A percentile compares a stretch with the other conserved stretches of the same genome.
Conservation (phyloP, 352 stramenopile genomes). For the Blastocystis sp. region DNA sequence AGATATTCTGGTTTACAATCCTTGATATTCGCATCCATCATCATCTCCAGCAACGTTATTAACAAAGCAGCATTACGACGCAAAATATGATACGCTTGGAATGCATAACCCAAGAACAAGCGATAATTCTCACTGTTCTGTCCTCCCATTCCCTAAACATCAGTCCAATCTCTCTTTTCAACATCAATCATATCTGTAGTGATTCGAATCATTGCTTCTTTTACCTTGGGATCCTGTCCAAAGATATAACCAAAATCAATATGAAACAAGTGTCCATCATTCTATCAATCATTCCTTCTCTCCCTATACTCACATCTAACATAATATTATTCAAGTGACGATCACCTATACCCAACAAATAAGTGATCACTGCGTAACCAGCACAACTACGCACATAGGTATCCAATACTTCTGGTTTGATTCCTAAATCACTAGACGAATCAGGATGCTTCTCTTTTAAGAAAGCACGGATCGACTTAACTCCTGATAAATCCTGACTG, state of each 20-base stretch:
- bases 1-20: conserved; percentile 73
- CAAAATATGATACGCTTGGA: conserved; percentile 81
- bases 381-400: conserved; percentile 93
- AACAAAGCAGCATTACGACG: conserved; percentile 93
- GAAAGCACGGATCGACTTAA: conserved; percentile 50
- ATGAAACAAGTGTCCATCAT: conserved; percentile 90
- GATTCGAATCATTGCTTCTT: conserved; percentile 93
- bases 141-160: conserved; percentile 77
- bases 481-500: conserved; percentile 34
- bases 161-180: neutral
- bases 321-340: conserved; percentile 98
- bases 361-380: conserved; percentile 97
- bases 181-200: conserved; percentile 75
- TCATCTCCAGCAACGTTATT: conserved; percentile 93
- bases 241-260: conserved; percentile 99
- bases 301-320: conserved; percentile 70
- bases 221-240: conserved; percentile 91
- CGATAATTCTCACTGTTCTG: conserved; percentile 80
- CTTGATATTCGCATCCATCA: conserved; percentile 95
- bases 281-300: conserved; percentile 68
- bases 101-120: conserved; percentile 83
- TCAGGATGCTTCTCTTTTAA: conserved; percentile 33
- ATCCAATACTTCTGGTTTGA: conserved; percentile 82
- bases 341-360: conserved; percentile 96
- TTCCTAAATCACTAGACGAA: conserved; percentile 71